phyloP scores from a whole-genome alignment of 1,284 basidiomycete genomes.

The Moesziomyces aphidis region DNA sequence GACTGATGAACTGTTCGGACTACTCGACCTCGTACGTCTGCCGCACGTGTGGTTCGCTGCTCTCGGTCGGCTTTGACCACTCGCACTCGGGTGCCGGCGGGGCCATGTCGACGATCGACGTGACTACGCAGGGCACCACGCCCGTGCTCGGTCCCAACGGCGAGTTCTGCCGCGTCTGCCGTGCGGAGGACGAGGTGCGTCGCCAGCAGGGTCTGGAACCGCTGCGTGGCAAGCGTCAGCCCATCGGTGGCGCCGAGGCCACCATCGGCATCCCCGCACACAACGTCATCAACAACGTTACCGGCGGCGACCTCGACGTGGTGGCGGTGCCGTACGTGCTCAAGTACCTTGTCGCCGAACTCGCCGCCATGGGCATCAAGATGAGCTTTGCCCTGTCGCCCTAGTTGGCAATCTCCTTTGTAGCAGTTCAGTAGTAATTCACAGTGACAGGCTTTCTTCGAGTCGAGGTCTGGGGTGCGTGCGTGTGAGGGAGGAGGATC shows the following conservation, averaged over 20 bases:
- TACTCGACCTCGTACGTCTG: conserved; percentile 99
- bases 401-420: neutral
- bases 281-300: conserved; percentile 45
- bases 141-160: conserved; percentile 61
- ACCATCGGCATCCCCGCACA: conserved; percentile 42
- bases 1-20: conserved; percentile 99
- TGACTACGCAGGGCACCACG: conserved; percentile 20
- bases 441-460: neutral
- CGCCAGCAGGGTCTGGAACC: conserved; percentile 39
- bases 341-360: conserved; percentile 72
- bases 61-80: conserved; percentile 77
- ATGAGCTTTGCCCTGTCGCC: conserved; percentile 65
- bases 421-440: neutral
- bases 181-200: conserved; percentile 45
- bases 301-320: conserved; percentile 62
- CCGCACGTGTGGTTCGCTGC: conserved; percentile 91
- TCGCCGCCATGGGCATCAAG: conserved; percentile 74
- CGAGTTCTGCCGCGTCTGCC: conserved; percentile 65
- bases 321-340: conserved; percentile 88
- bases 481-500: too few relatives aligned
- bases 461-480: too few relatives aligned
- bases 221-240: conserved; percentile 33
- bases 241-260: conserved; percentile 43
- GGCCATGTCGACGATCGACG: conserved; percentile 41
- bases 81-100: conserved; percentile 11